Conservation (phyloP, 495 filamentous ascomycete species). For the Neurospora pannonica region DNA sequence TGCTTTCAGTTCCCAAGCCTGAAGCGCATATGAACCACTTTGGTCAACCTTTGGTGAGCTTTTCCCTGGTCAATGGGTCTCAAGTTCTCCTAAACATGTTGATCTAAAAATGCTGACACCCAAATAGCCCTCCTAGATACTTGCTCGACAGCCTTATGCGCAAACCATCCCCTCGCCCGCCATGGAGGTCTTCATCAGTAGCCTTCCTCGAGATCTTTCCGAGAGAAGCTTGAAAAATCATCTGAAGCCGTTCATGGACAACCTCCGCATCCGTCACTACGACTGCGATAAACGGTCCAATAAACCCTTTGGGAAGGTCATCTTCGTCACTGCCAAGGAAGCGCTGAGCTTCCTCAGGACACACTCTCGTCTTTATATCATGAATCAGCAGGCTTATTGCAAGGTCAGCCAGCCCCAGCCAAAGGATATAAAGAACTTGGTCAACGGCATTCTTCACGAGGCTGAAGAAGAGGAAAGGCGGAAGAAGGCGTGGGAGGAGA, state of each 20-base stretch:
- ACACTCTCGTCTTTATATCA: conserved; percentile 27
- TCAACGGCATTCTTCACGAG: conserved; percentile 27
- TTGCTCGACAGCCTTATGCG: neutral
- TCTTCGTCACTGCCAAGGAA: conserved; percentile 27
- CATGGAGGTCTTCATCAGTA: conserved; percentile 35
- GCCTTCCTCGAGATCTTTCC: conserved; percentile 27
- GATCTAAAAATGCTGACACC: neutral
- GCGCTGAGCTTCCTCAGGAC: conserved; percentile 23
- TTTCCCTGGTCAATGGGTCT: neutral
- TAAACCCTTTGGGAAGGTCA: conserved; percentile 20
- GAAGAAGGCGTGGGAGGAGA: conserved; percentile 3
- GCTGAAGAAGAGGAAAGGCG: conserved; percentile 8
- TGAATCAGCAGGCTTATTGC: conserved; percentile 31
- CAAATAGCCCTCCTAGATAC: neutral
- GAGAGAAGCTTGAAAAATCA: conserved; percentile 21
- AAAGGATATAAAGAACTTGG: conserved; percentile 14
- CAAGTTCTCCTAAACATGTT: neutral
- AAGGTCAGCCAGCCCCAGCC: conserved; percentile 29
- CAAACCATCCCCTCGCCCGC: neutral
- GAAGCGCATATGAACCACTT: neutral
- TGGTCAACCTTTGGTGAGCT: neutral
- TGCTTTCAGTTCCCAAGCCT: neutral
- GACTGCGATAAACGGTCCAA: conserved; percentile 22
- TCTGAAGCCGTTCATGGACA: conserved; percentile 22
- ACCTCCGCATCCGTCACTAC: conserved; percentile 27